Evolutionary conservation across 2,329 filamentous ascomycete species (phyloP).

Genomic region (Microcyclosporella mali): DNA sequence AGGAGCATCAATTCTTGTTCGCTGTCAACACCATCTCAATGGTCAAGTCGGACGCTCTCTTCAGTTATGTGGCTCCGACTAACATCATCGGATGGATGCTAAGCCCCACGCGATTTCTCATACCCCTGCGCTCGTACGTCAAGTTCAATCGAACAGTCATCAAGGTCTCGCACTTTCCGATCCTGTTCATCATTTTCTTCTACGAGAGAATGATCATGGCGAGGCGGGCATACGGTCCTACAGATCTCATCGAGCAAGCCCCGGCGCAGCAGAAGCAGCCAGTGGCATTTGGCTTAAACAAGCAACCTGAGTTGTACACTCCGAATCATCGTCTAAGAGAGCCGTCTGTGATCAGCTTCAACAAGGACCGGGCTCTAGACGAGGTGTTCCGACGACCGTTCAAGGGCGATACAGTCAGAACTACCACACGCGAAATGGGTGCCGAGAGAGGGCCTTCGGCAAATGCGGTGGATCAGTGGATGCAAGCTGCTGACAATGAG

Average conservation of each 20-base stretch:
- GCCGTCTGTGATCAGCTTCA: conserved; percentile 79
- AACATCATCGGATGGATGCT: conserved; percentile 89
- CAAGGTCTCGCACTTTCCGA: conserved; percentile 81
- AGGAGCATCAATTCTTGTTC: conserved; percentile 88
- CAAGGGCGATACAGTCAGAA: conserved; percentile 53
- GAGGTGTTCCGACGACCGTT: conserved; percentile 77
- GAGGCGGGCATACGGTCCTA: conserved; percentile 70
- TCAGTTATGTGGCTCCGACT: conserved; percentile 85
- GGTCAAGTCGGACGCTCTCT: conserved; percentile 96
- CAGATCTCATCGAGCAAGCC: conserved; percentile 74
- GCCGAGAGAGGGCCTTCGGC: conserved; percentile 64
- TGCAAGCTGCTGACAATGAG: conserved; percentile 61
- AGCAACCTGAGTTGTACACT: conserved; percentile 58
- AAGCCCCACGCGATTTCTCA: conserved; percentile 71
- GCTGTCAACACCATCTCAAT: conserved; percentile 96
- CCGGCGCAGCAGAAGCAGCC: conserved; percentile 23
- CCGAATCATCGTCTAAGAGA: conserved; percentile 57
- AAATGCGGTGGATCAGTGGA: conserved; percentile 83
- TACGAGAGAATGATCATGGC: conserved; percentile 80
- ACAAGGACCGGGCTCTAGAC: conserved; percentile 83
- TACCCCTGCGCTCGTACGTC: conserved; percentile 76
- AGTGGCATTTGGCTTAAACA: conserved; percentile 28
- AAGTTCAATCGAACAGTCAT: conserved; percentile 84
- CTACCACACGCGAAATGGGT: conserved; percentile 40
- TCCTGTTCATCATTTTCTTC: conserved; percentile 77